phyloP scores from a whole-genome alignment of 2,329 filamentous ascomycete species.

The Aspergillus latus region DNA sequence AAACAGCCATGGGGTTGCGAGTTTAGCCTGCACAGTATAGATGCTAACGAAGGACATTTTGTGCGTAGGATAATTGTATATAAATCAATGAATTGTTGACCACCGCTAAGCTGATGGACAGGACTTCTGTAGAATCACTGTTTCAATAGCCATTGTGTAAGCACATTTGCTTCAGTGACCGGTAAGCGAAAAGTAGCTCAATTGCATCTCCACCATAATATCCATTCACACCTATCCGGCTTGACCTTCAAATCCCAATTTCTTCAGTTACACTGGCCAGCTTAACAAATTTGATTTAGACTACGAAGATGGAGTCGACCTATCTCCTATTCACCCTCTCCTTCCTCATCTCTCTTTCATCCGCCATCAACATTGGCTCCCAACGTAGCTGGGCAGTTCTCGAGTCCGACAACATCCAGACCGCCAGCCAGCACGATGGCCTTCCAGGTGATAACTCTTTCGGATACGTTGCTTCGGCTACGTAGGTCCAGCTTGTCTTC shows the following conservation, averaged over 20 bases:
- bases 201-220: not conserved
- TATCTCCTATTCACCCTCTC: not conserved
- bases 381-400: constrained; percentile 9
- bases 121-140: no score
- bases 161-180: no score
- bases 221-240: not conserved
- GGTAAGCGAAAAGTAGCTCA: not conserved
- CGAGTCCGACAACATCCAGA: constrained; percentile 10
- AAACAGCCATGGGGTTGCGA: not conserved
- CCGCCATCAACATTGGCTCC: not conserved
- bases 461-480: constrained; percentile 6
- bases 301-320: not conserved
- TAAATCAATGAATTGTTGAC: no score
- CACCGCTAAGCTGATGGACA: no score
- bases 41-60: not conserved
- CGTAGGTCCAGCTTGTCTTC: not conserved
- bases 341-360: not conserved
- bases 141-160: no score
- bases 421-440: constrained; percentile 9
- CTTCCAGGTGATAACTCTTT: constrained; percentile 2
- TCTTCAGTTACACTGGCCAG: not conserved
- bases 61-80: not conserved
- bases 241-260: not conserved
- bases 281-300: no score
- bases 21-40: not conserved